These are phyloP conservation scores for Trypanosoma melophagium DNA, from an alignment of 208 protist species.

Conservation along the genomic window DNA sequence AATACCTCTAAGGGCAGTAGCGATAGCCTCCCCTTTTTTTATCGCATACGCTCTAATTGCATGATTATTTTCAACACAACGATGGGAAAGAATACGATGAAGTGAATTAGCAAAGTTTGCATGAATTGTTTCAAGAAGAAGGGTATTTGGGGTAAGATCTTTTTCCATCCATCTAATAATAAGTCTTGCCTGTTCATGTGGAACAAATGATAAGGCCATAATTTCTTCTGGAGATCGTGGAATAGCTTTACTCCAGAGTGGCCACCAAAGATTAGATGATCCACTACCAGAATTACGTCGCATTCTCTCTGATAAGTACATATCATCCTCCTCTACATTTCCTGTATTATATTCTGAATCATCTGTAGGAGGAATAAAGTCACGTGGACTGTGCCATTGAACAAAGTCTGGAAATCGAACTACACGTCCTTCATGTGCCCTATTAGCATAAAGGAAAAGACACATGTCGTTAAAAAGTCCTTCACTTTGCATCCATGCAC, in stretches of 20 bases:
- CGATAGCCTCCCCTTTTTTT: slow-evolving; percentile 20
- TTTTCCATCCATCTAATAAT: slow-evolving; percentile 60
- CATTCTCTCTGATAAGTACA: slow-evolving; percentile 79
- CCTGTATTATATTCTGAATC: not conserved
- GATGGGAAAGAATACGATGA: slow-evolving; percentile 69
- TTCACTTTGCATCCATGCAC: slow-evolving; percentile 56
- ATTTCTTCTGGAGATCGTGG: slow-evolving; percentile 61
- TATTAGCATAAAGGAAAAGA: slow-evolving; percentile 78
- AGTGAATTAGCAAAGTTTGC: slow-evolving; percentile 58
- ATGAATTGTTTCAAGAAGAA: slow-evolving; percentile 57
- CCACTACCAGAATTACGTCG: slow-evolving; percentile 22
- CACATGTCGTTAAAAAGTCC: slow-evolving; percentile 88
- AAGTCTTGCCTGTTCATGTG: slow-evolving; percentile 40
- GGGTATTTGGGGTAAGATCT: slow-evolving; percentile 26
- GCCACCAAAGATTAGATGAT: slow-evolving; percentile 66
- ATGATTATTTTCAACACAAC: slow-evolving; percentile 38
- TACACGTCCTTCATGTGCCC: slow-evolving; percentile 55
- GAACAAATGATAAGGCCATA: slow-evolving; percentile 38
- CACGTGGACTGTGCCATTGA: slow-evolving; percentile 83
- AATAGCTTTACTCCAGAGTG: slow-evolving; percentile 55
- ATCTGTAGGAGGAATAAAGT: slow-evolving; percentile 43
- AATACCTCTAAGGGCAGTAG: slow-evolving; percentile 30
- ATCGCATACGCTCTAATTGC: slow-evolving; percentile 38
- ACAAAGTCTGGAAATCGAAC: slow-evolving; percentile 89
- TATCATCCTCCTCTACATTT: slow-evolving; percentile 50